These are phyloP conservation scores for Hypoxylon rubiginosum DNA, from an alignment of 2,329 filamentous ascomycete species.

Conservation along the genomic window DNA sequence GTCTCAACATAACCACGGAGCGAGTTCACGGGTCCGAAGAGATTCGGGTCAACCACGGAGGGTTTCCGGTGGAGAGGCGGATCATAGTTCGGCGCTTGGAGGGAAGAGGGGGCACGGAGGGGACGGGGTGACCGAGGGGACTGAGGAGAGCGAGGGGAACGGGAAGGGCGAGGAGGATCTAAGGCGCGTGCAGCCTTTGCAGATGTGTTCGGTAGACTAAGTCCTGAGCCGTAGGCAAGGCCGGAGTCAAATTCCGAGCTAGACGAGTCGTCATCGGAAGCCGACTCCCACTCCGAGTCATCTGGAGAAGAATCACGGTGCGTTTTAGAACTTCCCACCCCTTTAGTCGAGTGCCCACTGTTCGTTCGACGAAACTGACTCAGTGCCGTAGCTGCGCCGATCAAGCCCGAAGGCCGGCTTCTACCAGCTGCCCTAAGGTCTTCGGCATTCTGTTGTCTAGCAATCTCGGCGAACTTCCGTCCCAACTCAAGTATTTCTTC, in stretches of 20 bases:
- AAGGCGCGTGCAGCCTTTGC: conserved; percentile 29
- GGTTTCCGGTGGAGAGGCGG: conserved; percentile 50
- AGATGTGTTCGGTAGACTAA: conserved; percentile 42
- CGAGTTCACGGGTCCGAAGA: conserved; percentile 74
- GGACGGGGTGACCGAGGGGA: conserved; percentile 5
- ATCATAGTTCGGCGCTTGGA: conserved; percentile 41
- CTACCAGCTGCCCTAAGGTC: conserved; percentile 61
- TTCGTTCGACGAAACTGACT: conserved; percentile 58
- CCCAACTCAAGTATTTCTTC: conserved; percentile 71
- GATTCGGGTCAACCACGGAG: conserved; percentile 68
- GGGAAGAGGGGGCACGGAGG: conserved; percentile 12
- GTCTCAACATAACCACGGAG: conserved; percentile 67
- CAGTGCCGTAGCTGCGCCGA: conserved; percentile 58
- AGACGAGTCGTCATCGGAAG: conserved; percentile 62
- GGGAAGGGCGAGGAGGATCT: conserved; percentile 17
- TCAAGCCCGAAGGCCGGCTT: conserved; percentile 55
- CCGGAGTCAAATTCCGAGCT: conserved; percentile 58
- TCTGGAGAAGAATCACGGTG: conserved; percentile 55
- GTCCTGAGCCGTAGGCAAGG: conserved; percentile 59
- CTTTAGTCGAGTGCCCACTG: conserved; percentile 54
- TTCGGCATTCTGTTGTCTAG: conserved; percentile 64
- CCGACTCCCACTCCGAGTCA: conserved; percentile 70
- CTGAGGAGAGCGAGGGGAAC: neutral
- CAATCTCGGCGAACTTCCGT: conserved; percentile 66
- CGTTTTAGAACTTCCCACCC: conserved; percentile 58